Evolutionary conservation across 2,329 filamentous ascomycete species (phyloP).

Genomic region (Colletotrichum theobromicola): DNA sequence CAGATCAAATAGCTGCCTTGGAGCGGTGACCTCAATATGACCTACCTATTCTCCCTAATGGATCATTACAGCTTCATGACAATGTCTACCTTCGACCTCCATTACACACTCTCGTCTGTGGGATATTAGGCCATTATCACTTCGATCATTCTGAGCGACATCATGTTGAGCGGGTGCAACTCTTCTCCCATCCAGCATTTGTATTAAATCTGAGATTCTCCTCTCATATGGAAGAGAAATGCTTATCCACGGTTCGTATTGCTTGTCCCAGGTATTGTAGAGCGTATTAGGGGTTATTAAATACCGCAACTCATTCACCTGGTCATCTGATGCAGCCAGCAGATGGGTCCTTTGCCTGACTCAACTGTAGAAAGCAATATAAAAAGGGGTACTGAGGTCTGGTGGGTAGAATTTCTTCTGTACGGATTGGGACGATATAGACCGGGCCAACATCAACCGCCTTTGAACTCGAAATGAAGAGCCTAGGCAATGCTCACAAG

Average conservation of each 20-base stretch:
- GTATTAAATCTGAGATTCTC: not conserved
- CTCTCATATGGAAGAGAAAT: not conserved
- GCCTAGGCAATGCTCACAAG: not conserved
- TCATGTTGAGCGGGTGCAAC: too few species aligned
- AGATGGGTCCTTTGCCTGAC: not conserved
- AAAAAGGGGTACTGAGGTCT: not conserved
- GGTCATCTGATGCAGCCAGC: not conserved
- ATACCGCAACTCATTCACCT: not conserved
- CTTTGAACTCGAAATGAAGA: not conserved
- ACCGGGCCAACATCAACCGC: too few species aligned
- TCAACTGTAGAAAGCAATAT: not conserved
- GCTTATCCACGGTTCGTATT: not conserved
- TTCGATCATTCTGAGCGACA: not conserved
- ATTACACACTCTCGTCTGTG: not conserved
- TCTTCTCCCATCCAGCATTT: not conserved
- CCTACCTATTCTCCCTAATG: not conserved
- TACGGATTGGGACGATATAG: too few species aligned
- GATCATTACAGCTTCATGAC: not conserved
- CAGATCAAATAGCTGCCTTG: too few species aligned
- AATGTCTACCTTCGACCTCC: fast-evolving
- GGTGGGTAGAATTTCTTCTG: not conserved
- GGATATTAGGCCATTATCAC: not conserved
- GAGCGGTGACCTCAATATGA: not conserved
- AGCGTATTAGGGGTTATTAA: fast-evolving
- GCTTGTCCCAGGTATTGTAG: not conserved